These are phyloP conservation scores for Mycena galericulata DNA, from an alignment of 768 basidiomycete genomes.

Conservation along the genomic window DNA sequence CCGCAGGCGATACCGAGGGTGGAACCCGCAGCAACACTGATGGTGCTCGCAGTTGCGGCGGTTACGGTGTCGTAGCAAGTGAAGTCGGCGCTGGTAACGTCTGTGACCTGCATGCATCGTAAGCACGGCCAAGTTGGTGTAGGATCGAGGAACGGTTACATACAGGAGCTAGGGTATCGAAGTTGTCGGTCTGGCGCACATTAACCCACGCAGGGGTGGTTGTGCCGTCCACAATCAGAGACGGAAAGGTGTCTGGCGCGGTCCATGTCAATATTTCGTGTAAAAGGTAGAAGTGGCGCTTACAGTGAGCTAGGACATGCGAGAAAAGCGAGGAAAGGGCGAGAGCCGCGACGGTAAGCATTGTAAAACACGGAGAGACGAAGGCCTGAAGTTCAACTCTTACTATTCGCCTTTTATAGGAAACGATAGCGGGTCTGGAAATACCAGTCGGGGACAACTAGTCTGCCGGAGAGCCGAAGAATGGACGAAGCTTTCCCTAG, in stretches of 20 bases:
- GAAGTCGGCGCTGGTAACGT: constrained; percentile 60
- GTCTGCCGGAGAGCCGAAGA: constrained; percentile 16
- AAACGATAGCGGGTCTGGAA: neutral
- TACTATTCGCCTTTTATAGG: constrained; percentile 10
- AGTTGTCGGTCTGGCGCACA: constrained; percentile 61
- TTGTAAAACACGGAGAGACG: constrained; percentile 2
- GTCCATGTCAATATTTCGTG: neutral
- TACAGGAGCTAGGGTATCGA: constrained; percentile 54
- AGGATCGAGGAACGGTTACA: constrained; percentile 1
- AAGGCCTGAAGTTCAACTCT: neutral
- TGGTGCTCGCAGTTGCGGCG: constrained; percentile 54
- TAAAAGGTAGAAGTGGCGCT: neutral
- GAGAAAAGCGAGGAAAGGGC: constrained; percentile 25
- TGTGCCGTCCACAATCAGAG: constrained; percentile 53
- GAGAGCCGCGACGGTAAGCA: constrained; percentile 26
- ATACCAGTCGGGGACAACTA: too few species aligned
- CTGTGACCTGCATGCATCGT: constrained; percentile 49
- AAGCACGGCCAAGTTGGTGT: too few species aligned
- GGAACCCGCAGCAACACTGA: constrained; percentile 58
- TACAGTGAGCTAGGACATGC: constrained; percentile 37
- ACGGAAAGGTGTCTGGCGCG: constrained; percentile 58
- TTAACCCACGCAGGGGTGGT: constrained; percentile 55
- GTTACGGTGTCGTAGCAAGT: constrained; percentile 60
- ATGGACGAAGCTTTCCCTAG: constrained; percentile 29
- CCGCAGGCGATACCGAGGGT: constrained; percentile 56